A percentile compares a stretch with the other conserved stretches of the same genome.
Conservation (phyloP, 805 yeast genomes). For the Candida peoriensis region DNA sequence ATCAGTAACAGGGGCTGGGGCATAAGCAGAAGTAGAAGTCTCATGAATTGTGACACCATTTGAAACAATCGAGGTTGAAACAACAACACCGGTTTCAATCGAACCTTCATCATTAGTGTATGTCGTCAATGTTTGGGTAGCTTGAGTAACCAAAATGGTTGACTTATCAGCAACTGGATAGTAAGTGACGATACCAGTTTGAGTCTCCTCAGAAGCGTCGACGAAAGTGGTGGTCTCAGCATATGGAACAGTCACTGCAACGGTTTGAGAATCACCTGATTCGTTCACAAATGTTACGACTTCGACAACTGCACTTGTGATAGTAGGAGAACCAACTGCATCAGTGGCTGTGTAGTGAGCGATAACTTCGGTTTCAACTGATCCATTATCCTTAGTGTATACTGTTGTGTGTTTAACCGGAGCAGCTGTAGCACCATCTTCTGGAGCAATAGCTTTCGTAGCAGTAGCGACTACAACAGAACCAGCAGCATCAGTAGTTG, state of each 20-base stretch:
- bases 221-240: not conserved
- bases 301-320: conserved; percentile 1
- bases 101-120: not conserved
- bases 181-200: not conserved
- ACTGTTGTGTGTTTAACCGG: conserved; percentile 1
- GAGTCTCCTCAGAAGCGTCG: not conserved
- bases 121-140: not conserved
- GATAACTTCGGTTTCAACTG: not conserved
- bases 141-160: no score
- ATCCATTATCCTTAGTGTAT: not conserved
- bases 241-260: no score
- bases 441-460: not conserved
- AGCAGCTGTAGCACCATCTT: not conserved
- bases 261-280: no score
- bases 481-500: conserved; percentile 2
- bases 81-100: not conserved
- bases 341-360: conserved; percentile 3
- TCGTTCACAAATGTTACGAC: no score
- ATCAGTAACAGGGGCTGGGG: no score
- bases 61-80: not conserved
- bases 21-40: no score
- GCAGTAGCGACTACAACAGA: conserved; percentile 1
- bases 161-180: not conserved
- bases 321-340: not conserved
- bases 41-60: no score